phyloP scores from a whole-genome alignment of 179 eudicot genomes.

The Amaranthus tricolor region DNA sequence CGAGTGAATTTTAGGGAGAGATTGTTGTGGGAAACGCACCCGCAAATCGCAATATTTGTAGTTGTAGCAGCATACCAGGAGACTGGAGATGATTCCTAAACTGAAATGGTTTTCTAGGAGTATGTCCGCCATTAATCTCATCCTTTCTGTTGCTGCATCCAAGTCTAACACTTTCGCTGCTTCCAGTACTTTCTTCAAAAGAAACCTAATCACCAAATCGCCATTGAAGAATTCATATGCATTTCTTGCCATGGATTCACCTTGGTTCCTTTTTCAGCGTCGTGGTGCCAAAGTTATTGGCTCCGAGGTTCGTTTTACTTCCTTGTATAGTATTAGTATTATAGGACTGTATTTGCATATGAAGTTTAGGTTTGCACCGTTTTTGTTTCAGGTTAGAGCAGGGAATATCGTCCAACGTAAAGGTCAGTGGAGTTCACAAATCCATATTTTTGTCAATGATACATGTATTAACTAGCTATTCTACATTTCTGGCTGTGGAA shows the following conservation, averaged over 20 bases:
- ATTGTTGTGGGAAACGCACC: no score
- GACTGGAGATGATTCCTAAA: no score
- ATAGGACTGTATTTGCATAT: neutral
- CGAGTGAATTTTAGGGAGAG: no score
- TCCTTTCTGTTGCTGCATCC: no score
- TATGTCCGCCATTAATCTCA: no score
- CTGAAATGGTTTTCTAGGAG: no score
- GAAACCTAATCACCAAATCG: neutral
- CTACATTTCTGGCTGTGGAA: no score
- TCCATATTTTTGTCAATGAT: neutral
- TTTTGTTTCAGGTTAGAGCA: constrained; percentile 57
- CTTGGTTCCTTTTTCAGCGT: constrained; percentile 35
- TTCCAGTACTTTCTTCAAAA: neutral
- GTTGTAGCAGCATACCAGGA: no score
- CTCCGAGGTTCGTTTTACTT: constrained; percentile 26
- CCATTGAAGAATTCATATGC: neutral
- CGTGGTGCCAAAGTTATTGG: constrained; percentile 41
- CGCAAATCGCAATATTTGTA: no score
- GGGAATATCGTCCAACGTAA: constrained; percentile 71
- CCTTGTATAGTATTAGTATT: neutral
- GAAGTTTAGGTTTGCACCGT: no score
- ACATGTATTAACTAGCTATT: neutral
- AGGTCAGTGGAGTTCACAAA: constrained; percentile 39
- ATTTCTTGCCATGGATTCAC: neutral
- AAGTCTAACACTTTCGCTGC: no score